Percentiles rank a stretch among this genome's conserved stretches.
Evolutionary conservation across 2,329 filamentous ascomycete genomes (phyloP).

Genomic region (Penicillium sp.): DNA sequence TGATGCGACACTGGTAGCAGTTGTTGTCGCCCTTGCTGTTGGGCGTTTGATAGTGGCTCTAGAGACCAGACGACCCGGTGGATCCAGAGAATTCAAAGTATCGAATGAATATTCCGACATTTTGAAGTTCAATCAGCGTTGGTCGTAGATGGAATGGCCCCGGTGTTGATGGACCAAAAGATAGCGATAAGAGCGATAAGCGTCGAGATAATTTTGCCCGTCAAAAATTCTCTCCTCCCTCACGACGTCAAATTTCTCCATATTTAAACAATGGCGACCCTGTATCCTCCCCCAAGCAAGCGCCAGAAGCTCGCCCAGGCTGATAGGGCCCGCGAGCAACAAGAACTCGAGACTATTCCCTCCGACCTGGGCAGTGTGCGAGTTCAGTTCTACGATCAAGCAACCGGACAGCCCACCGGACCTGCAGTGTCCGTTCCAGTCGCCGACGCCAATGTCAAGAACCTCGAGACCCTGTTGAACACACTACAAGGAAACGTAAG

Average conservation of each 20-base stretch:
- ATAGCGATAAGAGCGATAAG: conserved; percentile 25
- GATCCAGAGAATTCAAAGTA: conserved; percentile 12
- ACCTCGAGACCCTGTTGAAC: conserved; percentile 84
- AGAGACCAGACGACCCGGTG: conserved; percentile 25
- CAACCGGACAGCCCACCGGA: conserved; percentile 66
- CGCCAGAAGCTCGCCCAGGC: conserved; percentile 76
- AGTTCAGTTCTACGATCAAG: conserved; percentile 86
- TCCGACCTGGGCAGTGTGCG: conserved; percentile 75
- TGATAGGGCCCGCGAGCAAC: conserved; percentile 71
- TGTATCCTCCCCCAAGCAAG: conserved; percentile 83
- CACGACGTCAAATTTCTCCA: conserved; percentile 17
- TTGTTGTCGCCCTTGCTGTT: conserved; percentile 56
- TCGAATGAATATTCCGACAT: conserved; percentile 16
- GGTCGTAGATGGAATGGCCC: neutral
- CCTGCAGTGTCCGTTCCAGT: conserved; percentile 75
- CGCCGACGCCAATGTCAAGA: conserved; percentile 83
- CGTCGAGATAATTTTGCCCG: conserved; percentile 8
- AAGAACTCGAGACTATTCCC: conserved; percentile 69
- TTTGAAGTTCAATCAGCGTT: neutral
- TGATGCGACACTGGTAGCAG: conserved; percentile 56
- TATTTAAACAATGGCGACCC: conserved; percentile 68
- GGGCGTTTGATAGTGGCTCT: conserved; percentile 49
- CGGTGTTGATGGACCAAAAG: conserved; percentile 4
- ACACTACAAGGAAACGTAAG: conserved; percentile 75
- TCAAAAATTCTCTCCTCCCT: conserved; percentile 19